A percentile compares a stretch with the other conserved stretches of the same genome.
Evolutionary conservation across 257 asterid genomes (phyloP).

Genomic region (Penstemon barbatus): DNA sequence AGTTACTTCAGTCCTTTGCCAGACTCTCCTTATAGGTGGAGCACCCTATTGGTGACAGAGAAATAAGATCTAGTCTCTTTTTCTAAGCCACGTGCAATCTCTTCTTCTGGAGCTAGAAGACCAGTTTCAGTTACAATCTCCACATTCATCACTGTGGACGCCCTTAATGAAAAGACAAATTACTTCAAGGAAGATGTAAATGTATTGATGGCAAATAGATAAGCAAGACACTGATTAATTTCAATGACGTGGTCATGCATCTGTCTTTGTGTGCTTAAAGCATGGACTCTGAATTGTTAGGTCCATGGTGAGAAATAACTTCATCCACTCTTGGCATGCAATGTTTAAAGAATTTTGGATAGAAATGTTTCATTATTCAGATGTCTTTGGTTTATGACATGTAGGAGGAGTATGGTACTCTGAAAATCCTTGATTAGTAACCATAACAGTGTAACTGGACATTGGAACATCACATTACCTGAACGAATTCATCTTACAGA

Average conservation of each 20-base stretch:
- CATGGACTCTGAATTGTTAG: neutral
- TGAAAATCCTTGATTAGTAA: conserved; percentile 3
- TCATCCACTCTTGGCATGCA: conserved; percentile 5
- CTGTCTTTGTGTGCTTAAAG: conserved; percentile 7
- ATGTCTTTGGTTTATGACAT: conserved; percentile 5
- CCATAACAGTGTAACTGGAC: neutral
- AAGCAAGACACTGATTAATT: conserved; percentile 10
- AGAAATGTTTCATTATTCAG: conserved; percentile 7
- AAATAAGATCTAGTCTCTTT: neutral
- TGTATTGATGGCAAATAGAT: neutral
- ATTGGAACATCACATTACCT: conserved; percentile 1
- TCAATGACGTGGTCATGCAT: neutral
- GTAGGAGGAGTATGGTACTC: neutral
- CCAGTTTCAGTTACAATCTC: neutral
- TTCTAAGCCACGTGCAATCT: neutral
- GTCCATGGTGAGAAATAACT: neutral
- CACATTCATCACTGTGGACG: neutral
- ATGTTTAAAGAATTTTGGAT: neutral
- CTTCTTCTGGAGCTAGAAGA: neutral
- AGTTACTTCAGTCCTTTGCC: neutral
- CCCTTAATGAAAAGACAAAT: conserved; percentile 7
- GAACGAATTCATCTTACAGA: neutral
- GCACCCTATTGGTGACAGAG: neutral
- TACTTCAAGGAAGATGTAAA: neutral
- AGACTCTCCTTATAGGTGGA: neutral